phyloP scores from a whole-genome alignment of 257 asterid genomes.

The Petunia secreta region DNA sequence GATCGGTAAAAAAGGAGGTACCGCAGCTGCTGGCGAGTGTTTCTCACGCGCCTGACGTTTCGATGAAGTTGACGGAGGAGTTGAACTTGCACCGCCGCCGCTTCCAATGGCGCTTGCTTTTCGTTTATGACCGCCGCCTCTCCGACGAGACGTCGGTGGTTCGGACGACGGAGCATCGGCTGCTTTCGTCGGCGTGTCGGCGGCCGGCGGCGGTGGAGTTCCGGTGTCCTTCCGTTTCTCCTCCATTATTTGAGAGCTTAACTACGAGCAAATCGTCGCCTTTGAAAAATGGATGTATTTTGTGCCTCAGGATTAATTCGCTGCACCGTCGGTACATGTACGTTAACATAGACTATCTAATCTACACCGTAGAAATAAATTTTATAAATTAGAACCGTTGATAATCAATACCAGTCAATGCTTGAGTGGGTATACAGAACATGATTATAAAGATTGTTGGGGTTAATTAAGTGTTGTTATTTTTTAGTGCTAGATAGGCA shows the following conservation, averaged over 20 bases:
- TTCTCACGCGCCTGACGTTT: conserved; percentile 94
- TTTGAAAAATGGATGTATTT: background rate
- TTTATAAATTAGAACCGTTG: background rate
- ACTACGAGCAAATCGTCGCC: conserved; percentile 25
- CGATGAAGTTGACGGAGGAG: conserved; percentile 53
- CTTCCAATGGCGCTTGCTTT: conserved; percentile 66
- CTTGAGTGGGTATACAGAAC: background rate
- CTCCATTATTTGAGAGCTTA: conserved; percentile 57
- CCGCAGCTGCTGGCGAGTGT: conserved; percentile 55
- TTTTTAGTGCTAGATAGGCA: no score
- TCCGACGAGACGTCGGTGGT: conserved; percentile 63
- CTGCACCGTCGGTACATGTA: background rate
- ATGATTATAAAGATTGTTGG: no score
- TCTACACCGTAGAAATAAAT: background rate
- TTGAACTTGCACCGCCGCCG: conserved; percentile 50
- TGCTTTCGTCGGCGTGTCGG: conserved; percentile 29
- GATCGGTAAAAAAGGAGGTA: conserved; percentile 80
- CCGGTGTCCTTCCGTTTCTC: conserved; percentile 74
- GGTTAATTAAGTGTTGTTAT: no score
- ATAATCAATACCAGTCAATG: background rate
- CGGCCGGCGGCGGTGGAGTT: conserved; percentile 51
- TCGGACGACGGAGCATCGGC: conserved; percentile 50
- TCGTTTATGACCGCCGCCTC: conserved; percentile 87
- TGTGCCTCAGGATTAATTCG: background rate
- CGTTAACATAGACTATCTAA: background rate